phyloP scores from a whole-genome alignment of 192 early-diverging fungal species.

The Coemansia sp. region DNA sequence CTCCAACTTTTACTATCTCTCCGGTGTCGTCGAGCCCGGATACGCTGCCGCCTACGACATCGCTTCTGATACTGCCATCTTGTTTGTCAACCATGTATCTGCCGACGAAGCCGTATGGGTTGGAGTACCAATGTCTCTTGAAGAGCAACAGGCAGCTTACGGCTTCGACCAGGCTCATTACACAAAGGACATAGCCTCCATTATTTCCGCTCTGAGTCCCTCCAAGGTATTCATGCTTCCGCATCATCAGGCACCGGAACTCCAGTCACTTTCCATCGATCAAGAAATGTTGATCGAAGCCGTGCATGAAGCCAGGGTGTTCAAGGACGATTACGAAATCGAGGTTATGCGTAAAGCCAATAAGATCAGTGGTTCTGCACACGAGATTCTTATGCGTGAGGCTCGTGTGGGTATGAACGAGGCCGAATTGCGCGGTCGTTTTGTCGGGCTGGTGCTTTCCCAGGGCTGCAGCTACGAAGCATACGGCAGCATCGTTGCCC shows the following conservation, averaged over 20 bases:
- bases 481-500: constrained; percentile 82
- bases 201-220: constrained; percentile 52
- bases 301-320: constrained; percentile 74
- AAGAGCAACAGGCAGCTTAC: constrained; percentile 58
- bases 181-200: constrained; percentile 54
- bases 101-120: constrained; percentile 80
- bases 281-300: constrained; percentile 49
- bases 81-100: constrained; percentile 69
- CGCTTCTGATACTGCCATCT: constrained; percentile 53
- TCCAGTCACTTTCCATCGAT: constrained; percentile 28
- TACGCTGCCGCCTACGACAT: constrained; percentile 73
- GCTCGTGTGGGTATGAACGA: constrained; percentile 67
- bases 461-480: constrained; percentile 73
- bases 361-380: constrained; percentile 73
- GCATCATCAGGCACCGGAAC: constrained; percentile 47
- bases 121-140: constrained; percentile 63
- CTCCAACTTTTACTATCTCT: constrained; percentile 84
- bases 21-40: constrained; percentile 74
- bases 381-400: constrained; percentile 73
- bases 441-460: constrained; percentile 69
- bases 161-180: constrained; percentile 72
- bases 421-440: constrained; percentile 73
- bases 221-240: constrained; percentile 56
- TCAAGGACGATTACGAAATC: constrained; percentile 78
- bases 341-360: constrained; percentile 76